Conservation (phyloP, 345 rosid species). For the Brassica nigra region DNA sequence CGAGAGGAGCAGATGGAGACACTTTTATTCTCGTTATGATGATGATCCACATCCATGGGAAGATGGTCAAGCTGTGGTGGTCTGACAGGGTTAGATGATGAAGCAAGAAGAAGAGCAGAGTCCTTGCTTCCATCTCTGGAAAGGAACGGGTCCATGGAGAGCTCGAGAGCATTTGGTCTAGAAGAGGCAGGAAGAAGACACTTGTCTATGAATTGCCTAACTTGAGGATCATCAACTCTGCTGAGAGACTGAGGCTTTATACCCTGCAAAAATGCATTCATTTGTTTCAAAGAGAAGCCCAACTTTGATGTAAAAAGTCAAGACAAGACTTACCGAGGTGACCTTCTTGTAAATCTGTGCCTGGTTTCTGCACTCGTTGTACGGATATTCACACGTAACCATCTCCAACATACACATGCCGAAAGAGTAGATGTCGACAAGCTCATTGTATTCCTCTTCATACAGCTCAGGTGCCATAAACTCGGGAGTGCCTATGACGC, state of each 20-base stretch:
- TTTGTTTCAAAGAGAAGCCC: neutral
- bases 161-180: constrained; percentile 70
- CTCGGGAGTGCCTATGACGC: constrained; percentile 88
- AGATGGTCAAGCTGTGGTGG: constrained; percentile 41
- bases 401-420: constrained; percentile 95
- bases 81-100: constrained; percentile 38
- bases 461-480: constrained; percentile 98
- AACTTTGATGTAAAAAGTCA: neutral
- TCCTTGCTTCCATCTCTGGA: constrained; percentile 49
- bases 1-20: constrained; percentile 45
- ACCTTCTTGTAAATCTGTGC: constrained; percentile 87
- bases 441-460: constrained; percentile 82
- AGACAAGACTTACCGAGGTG: constrained; percentile 53
- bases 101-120: constrained; percentile 36
- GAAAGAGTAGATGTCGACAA: constrained; percentile 84
- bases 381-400: constrained; percentile 86
- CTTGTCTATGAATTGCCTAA: constrained; percentile 79
- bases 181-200: constrained; percentile 73
- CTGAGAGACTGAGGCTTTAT: constrained; percentile 73
- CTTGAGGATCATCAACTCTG: constrained; percentile 68
- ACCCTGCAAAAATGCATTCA: constrained; percentile 52
- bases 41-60: constrained; percentile 65
- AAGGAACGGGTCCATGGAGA: constrained; percentile 78
- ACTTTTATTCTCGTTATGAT: constrained; percentile 43
- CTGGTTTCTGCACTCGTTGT: constrained; percentile 72